Percentiles rank a stretch among this genome's conserved stretches.
These are phyloP conservation scores for Musa balbisiana DNA, from an alignment of 202 grass and related monocot species.

Conservation along the genomic window DNA sequence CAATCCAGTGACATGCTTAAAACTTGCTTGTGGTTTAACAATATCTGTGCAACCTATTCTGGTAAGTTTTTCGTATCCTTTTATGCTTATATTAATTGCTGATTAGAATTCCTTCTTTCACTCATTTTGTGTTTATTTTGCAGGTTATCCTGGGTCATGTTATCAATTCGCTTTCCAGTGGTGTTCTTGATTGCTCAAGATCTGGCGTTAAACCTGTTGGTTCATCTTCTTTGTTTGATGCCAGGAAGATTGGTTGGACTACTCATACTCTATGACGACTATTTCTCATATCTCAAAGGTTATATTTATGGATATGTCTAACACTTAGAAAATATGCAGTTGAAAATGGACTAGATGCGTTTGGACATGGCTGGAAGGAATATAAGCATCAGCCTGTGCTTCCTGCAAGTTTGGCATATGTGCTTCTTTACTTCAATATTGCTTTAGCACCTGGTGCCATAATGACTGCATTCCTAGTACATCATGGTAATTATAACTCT, in stretches of 20 bases:
- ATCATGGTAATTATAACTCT: constrained; percentile 55
- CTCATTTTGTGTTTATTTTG: constrained; percentile 24
- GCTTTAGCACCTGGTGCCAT: constrained; percentile 91
- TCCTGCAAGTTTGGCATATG: constrained; percentile 88
- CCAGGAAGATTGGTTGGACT: constrained; percentile 58
- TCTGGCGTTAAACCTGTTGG: constrained; percentile 46
- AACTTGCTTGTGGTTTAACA: constrained; percentile 69
- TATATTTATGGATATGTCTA: not conserved
- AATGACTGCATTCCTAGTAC: constrained; percentile 90
- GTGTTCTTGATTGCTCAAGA: constrained; percentile 66
- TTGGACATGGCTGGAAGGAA: constrained; percentile 86
- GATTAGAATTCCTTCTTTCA: constrained; percentile 5
- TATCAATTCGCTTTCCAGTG: constrained; percentile 76
- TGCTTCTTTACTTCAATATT: constrained; percentile 90
- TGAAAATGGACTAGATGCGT: constrained; percentile 65
- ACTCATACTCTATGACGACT: not conserved
- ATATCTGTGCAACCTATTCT: constrained; percentile 75
- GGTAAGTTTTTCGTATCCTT: constrained; percentile 37
- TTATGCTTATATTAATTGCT: constrained; percentile 1
- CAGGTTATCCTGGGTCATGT: constrained; percentile 84
- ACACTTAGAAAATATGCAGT: constrained; percentile 41
- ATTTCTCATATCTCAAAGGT: not conserved
- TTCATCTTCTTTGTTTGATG: constrained; percentile 49
- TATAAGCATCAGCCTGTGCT: constrained; percentile 90
- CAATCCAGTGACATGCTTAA: constrained; percentile 73